These are phyloP conservation scores for Sporothrix luriei DNA, from an alignment of 2,329 filamentous ascomycete genomes.

Conservation along the genomic window DNA sequence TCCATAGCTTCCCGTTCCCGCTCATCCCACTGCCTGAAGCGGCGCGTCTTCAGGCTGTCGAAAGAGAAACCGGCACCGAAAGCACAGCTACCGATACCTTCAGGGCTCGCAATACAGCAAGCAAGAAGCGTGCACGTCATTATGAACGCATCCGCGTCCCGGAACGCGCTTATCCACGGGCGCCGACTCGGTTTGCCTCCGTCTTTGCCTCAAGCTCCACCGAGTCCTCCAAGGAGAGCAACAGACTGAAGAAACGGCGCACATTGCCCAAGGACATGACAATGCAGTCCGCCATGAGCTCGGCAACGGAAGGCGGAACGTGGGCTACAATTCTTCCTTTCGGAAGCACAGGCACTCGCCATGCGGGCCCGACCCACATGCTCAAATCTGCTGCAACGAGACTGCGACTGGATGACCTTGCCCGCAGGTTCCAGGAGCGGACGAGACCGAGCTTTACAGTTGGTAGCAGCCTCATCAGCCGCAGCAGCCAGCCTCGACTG, in stretches of 20 bases:
- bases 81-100: not conserved
- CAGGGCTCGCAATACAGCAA: conserved; percentile 3
- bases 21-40: conserved; percentile 43
- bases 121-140: not conserved
- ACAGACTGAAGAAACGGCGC: conserved; percentile 24
- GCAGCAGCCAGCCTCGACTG: conserved; percentile 31
- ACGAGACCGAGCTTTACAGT: not conserved
- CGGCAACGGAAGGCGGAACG: conserved; percentile 15
- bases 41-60: conserved; percentile 39
- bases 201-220: conserved; percentile 23
- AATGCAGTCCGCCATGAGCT: conserved; percentile 18
- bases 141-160: not conserved
- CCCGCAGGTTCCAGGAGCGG: conserved; percentile 11
- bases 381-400: conserved; percentile 28
- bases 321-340: conserved; percentile 25
- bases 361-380: not conserved
- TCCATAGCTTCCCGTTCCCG: conserved; percentile 40
- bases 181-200: not conserved
- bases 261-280: conserved; percentile 20
- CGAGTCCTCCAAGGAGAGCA: conserved; percentile 19
- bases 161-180: conserved; percentile 5
- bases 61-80: conserved; percentile 20
- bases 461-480: conserved; percentile 10
- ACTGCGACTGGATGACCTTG: conserved; percentile 30
- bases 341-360: conserved; percentile 26